Base-by-base conservation (phyloP, 257 asterid species). In the Solanum chiquidenum region DNA sequence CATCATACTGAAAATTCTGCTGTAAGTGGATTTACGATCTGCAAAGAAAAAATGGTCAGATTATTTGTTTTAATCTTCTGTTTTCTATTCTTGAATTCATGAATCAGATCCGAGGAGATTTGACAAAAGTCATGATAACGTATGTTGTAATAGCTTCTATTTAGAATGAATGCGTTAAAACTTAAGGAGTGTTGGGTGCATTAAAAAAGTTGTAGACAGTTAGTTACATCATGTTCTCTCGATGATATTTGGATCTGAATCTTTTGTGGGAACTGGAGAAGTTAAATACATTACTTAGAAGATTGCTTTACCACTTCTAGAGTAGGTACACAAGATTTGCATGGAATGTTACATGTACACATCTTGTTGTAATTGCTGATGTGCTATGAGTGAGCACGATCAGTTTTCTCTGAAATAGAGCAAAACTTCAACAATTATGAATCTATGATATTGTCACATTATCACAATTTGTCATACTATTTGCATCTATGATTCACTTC, bases 1-100 rank as follows among this genome's bases (percentile, higher is more conserved):
- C 98, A 95, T 35, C 91, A 71, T 76, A 92, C 92, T 88, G 99
- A 96, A 87, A 93, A 76, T 89, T 90, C 98, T 87, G 85, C 88
- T 74, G 99, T 96, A 87, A 89, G 98, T 90, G 77, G 40, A 60
- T 84, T 87, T 86, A 71, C 52, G 38, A 25, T 31, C 9, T 5
- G 33, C 37, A 34, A 72, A 12, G 58, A 83, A 37, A 75, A 83
- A 38, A 31, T 69, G 42, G 29, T 25, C 68, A 29, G 68, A 27
- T 46, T 80, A 16, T 46, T 80, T 62, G 42, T 46, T 29, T 46
- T 80, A 5, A 46, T 80, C 42, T 80, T 46, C 68, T 80, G 40
- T 46, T 80, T 44, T 71, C 20, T 8, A 29, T 80, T 49, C 42
- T 46, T 80, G 68, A 46, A 46, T 46, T 18, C 40, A 80, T 79